Conservation (phyloP, 805 yeast species). For the Candida cerambycidarum region DNA sequence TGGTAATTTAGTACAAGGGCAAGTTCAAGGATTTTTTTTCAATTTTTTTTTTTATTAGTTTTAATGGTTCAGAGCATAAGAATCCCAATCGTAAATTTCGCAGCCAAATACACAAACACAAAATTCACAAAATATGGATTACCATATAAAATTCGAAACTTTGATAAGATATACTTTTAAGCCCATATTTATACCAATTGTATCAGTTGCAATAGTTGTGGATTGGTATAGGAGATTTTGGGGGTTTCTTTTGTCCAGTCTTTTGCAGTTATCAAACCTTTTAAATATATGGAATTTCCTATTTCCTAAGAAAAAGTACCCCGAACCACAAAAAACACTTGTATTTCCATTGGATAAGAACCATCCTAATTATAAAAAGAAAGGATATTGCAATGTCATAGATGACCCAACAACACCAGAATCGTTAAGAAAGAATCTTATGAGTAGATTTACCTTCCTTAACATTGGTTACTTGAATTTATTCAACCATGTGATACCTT, state of each 20-base stretch:
- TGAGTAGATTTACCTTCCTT: background rate
- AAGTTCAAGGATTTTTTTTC: background rate
- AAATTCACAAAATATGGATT: slow-evolving; percentile 1
- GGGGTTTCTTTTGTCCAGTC: background rate
- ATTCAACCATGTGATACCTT: background rate
- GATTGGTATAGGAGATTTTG: slow-evolving; percentile 14
- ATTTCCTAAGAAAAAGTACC: slow-evolving; percentile 1
- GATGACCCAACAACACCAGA: background rate
- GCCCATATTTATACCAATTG: slow-evolving; percentile 4
- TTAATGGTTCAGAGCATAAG: background rate
- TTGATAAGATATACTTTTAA: background rate
- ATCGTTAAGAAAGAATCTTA: background rate
- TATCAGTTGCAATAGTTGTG: slow-evolving; percentile 1
- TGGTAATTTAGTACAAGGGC: no score
- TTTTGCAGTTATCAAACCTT: slow-evolving; percentile 6
- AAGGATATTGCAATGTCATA: background rate
- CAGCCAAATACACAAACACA: slow-evolving; percentile 7
- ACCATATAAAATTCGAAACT: background rate
- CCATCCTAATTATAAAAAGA: slow-evolving; percentile 2
- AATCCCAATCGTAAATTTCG: slow-evolving; percentile 3
- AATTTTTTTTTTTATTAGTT: background rate
- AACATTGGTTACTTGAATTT: slow-evolving; percentile 6
- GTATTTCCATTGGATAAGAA: background rate
- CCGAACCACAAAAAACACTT: background rate
- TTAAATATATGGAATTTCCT: slow-evolving; percentile 6